phyloP scores from a whole-genome alignment of 2,329 filamentous ascomycete species.

The Byssoonygena ceratinophila region DNA sequence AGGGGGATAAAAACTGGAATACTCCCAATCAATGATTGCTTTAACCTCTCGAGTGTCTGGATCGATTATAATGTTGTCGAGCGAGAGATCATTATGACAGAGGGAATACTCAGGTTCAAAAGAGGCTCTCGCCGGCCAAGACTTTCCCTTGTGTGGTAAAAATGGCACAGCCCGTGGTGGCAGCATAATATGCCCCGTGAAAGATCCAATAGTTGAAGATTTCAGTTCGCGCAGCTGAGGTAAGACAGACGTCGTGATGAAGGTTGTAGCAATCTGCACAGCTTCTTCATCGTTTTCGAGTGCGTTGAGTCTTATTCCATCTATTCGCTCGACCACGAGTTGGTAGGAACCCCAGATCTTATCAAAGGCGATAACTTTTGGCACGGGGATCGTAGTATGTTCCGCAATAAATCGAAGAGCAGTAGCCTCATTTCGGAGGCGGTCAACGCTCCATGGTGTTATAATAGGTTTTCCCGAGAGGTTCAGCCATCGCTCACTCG shows the following conservation, averaged over 20 bases:
- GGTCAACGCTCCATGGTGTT: background rate
- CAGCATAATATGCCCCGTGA: too few species aligned
- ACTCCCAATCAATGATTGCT: conserved; percentile 19
- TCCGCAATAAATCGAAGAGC: conserved; percentile 7
- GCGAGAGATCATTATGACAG: conserved; percentile 17
- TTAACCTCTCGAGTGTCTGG: conserved; percentile 13
- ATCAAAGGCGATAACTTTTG: conserved; percentile 1
- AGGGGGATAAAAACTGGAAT: conserved; percentile 16
- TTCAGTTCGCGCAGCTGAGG: conserved; percentile 1
- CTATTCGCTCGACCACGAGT: conserved; percentile 5
- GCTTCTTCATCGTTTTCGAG: conserved; percentile 6
- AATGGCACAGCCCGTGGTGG: background rate
- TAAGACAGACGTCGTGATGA: conserved; percentile 3
- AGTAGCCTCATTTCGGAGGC: conserved; percentile 12
- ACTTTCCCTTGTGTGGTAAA: background rate
- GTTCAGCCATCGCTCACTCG: too few species aligned
- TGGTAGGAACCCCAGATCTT: conserved; percentile 5
- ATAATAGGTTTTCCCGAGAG: background rate
- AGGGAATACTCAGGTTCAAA: conserved; percentile 7
- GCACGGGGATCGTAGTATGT: conserved; percentile 11
- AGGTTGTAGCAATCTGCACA: conserved; percentile 1
- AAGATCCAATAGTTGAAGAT: conserved; percentile 5
- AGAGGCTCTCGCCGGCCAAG: conserved; percentile 4
- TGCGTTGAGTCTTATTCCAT: conserved; percentile 5
- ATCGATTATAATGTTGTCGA: conserved; percentile 17